These are phyloP conservation scores for Macadamia tetraphylla DNA, from an alignment of 164 flowering plant genomes.

Conservation along the genomic window DNA sequence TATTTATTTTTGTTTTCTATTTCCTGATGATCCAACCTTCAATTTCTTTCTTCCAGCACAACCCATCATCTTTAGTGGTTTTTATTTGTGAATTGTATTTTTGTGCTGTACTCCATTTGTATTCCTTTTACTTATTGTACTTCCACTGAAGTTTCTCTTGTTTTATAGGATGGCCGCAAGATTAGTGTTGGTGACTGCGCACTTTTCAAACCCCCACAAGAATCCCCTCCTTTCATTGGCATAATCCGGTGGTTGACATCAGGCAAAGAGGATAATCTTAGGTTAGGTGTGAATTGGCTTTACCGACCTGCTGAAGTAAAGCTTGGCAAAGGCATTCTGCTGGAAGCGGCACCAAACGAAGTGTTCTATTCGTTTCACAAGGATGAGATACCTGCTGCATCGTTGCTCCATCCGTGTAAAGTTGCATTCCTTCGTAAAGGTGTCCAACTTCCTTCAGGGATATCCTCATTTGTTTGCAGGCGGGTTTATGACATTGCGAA, in stretches of 20 bases:
- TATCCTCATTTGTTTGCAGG: constrained; percentile 83
- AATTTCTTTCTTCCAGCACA: too few relatives aligned
- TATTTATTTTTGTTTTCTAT: too few relatives aligned
- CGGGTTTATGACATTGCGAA: constrained; percentile 75
- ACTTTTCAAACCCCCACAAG: constrained; percentile 72
- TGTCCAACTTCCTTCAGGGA: constrained; percentile 80
- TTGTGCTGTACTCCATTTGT: neutral
- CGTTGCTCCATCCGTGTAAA: constrained; percentile 96
- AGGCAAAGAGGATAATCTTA: constrained; percentile 38
- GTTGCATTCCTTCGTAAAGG: constrained; percentile 94
- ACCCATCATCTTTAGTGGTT: neutral
- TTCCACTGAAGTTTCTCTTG: neutral
- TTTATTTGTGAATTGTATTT: neutral
- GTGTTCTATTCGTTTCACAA: constrained; percentile 86
- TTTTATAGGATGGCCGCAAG: constrained; percentile 77
- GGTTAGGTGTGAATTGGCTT: constrained; percentile 78
- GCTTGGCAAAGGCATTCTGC: constrained; percentile 67
- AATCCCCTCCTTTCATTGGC: constrained; percentile 87
- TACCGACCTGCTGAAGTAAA: constrained; percentile 82
- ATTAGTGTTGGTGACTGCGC: constrained; percentile 90
- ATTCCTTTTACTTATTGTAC: neutral
- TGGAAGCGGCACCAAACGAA: constrained; percentile 91
- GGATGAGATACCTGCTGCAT: constrained; percentile 91
- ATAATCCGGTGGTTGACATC: constrained; percentile 51
- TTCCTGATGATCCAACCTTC: too few relatives aligned